Percentiles rank a stretch among this genome's conserved stretches.
phyloP scores from a whole-genome alignment of 2,329 filamentous ascomycete species.

The Aureobasidium lini region DNA sequence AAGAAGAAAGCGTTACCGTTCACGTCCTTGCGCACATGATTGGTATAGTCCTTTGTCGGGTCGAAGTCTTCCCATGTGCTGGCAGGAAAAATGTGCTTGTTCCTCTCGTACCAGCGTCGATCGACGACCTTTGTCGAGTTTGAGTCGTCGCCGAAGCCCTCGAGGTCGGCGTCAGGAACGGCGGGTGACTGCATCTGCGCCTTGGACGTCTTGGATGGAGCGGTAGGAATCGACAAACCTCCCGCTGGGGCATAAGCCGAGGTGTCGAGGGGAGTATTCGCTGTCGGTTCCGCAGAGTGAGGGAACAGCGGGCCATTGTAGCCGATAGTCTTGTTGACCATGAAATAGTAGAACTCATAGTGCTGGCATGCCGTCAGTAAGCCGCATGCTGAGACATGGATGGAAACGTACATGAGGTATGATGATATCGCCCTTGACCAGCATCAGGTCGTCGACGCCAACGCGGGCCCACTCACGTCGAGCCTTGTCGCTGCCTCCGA shows the following conservation, averaged over 20 bases:
- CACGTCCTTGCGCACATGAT: slow-evolving; percentile 69
- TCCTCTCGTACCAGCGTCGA: slow-evolving; percentile 90
- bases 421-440: slow-evolving; percentile 84
- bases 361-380: slow-evolving; percentile 51
- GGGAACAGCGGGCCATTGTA: slow-evolving; percentile 73
- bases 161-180: slow-evolving; percentile 49
- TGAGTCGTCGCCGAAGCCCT: slow-evolving; percentile 73
- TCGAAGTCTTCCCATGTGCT: slow-evolving; percentile 96
- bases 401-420: slow-evolving; percentile 73
- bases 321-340: slow-evolving; percentile 75
- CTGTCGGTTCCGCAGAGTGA: slow-evolving; percentile 51
- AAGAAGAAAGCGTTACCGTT: slow-evolving; percentile 87
- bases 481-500: slow-evolving; percentile 58
- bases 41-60: slow-evolving; percentile 75
- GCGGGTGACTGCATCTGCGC: slow-evolving; percentile 21
- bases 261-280: slow-evolving; percentile 29
- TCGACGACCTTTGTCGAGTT: slow-evolving; percentile 88
- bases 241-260: slow-evolving; percentile 10
- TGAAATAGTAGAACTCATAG: slow-evolving; percentile 95
- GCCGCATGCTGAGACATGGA: background rate
- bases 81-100: slow-evolving; percentile 97
- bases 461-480: slow-evolving; percentile 84
- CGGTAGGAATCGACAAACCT: slow-evolving; percentile 12
- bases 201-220: slow-evolving; percentile 4
- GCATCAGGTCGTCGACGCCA: slow-evolving; percentile 89